Evolutionary conservation across 352 stramenopile species (phyloP).

Genomic region (Phytophthora sp.): DNA sequence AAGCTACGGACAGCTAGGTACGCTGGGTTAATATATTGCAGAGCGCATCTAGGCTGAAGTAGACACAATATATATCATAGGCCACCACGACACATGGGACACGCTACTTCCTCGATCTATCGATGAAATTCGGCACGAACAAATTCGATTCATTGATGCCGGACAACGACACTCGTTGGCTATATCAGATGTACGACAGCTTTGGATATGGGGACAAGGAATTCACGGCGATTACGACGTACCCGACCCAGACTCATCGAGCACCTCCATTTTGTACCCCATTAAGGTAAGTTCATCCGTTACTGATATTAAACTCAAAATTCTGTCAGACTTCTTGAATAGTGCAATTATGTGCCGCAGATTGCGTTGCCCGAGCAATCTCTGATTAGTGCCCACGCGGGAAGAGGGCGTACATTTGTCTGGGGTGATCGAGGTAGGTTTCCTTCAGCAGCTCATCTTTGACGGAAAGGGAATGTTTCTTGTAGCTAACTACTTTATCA

Average conservation of each 20-base stretch:
- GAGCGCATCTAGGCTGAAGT: not conserved
- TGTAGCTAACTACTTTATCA: not conserved
- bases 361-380: conserved; percentile 56
- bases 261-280: conserved; percentile 59
- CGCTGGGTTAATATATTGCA: not conserved
- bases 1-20: conserved; percentile 73
- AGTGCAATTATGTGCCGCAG: conserved; percentile 24
- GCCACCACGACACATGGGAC: conserved; percentile 81
- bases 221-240: conserved; percentile 62
- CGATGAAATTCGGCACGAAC: conserved; percentile 67
- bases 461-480: not conserved
- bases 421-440: conserved; percentile 77
- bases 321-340: not conserved
- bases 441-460: not conserved
- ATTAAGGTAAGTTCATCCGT: conserved; percentile 40
- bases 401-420: conserved; percentile 73
- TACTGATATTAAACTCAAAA: not conserved
- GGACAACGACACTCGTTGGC: conserved; percentile 75
- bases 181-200: conserved; percentile 57
- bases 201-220: conserved; percentile 84
- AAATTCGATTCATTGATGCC: conserved; percentile 65
- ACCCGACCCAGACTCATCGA: conserved; percentile 46
- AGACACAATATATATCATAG: conserved; percentile 27
- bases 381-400: conserved; percentile 60
- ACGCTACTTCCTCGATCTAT: conserved; percentile 59